A percentile compares a stretch with the other conserved stretches of the same genome.
These are phyloP conservation scores for Geosmithia putterillii DNA, from an alignment of 2,329 filamentous ascomycete genomes.

Conservation along the genomic window DNA sequence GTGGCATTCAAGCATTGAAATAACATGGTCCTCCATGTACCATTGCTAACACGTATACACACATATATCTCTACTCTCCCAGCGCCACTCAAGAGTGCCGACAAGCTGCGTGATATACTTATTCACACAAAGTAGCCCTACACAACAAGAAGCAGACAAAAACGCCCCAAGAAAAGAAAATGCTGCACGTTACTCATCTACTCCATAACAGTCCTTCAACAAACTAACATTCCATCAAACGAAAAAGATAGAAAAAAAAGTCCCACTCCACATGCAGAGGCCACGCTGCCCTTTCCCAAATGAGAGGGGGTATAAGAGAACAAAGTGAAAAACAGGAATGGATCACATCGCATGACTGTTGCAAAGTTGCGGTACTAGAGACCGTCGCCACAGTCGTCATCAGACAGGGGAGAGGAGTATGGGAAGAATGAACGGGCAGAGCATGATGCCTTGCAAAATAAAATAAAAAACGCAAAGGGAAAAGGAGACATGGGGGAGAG, in stretches of 20 bases:
- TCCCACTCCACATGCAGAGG: not conserved
- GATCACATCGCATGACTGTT: not conserved
- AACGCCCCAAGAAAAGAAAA: not conserved
- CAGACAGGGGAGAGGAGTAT: not conserved
- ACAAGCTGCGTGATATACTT: not conserved
- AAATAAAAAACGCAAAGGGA: not conserved
- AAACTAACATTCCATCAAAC: not conserved
- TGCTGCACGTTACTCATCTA: constrained; percentile 1
- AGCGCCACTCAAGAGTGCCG: not conserved
- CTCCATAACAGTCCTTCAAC: not conserved
- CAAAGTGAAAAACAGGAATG: not conserved
- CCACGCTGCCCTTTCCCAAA: not conserved
- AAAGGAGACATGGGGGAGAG: not conserved
- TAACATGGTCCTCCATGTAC: no score
- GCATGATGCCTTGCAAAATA: not conserved
- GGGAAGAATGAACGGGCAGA: not conserved
- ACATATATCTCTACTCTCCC: no score
- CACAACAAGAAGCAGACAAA: not conserved
- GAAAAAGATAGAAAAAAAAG: not conserved
- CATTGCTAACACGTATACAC: no score
- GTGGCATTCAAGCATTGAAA: no score
- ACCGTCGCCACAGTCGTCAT: not conserved
- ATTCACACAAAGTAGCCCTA: not conserved
- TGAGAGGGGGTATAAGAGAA: not conserved
- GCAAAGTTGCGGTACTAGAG: not conserved